Evolutionary conservation across 23 red algal species (phyloP), one percentile per base, ranked within the genome.

Genomic region (Gracilaria caudata): DNA sequence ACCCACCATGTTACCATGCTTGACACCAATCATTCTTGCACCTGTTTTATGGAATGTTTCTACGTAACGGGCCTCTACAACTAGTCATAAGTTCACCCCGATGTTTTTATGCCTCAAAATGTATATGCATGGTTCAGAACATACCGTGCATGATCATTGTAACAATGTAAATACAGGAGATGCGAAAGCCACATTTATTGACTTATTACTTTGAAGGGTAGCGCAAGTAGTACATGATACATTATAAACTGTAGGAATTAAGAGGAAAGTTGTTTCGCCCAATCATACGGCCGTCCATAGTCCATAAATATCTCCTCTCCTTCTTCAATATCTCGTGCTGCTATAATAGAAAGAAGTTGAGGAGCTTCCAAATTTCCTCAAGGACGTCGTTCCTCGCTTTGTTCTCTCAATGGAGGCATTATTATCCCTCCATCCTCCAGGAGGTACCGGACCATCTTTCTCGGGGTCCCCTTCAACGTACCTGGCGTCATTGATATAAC

Each of bases 261-360:
- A 53, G 49, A 53, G 49, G 49, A 53, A 53, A 53, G 49, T 53
- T 53, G 49, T 17, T 53, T 53, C 49, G 49, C 49, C 49, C 49
- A 53, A 53, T 53, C 49, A 53, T 53, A 53, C 49, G 49, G 49
- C 13, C 49, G 49, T 53, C 40, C 40, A 29, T 77, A 77, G 3
- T 77, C 40, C 73, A 77, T 44, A 47, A 44, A 77, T 29, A 77
- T 16, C 40, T 77, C 73, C 41, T 77, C 73, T 46, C 43, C 37
- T 29, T 36, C 34, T 36, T 77, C 25, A 45, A 77, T 77, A 43
- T 44, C 35, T 29, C 73, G 32, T 6, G 73, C 44, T 44, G 37
- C 35, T 39, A 49, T 46, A 29, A 45, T 45, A 29, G 73, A 44
- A 29, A 77, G 64, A 37, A 68, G 64, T 29, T 39, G 40, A 16